Base-by-base conservation (phyloP, 495 filamentous ascomycete genomes). In the Parathielavia hyrcaniae region DNA sequence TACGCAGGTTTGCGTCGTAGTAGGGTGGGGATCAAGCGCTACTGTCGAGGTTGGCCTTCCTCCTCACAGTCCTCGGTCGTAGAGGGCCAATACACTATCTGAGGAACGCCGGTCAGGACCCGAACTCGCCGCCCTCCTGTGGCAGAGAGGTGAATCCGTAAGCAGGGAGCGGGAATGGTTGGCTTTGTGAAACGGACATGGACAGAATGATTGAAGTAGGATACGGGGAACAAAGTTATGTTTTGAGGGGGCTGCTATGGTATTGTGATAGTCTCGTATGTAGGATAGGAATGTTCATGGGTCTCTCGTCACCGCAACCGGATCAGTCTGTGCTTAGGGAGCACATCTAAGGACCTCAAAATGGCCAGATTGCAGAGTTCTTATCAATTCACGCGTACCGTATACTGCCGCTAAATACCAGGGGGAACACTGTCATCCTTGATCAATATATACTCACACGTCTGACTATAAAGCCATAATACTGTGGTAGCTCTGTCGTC, bases 271-370 rank as follows among this genome's bases (percentile, higher is more conserved):
- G 44, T 46, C 44, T 26, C 22, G 22, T 46, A 46, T 23, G 44
- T 46, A 46, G 22, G 44, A 46, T 46, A 46, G 44, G 17, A 46
- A 46, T 46, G 44, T 46, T 46, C 22, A 46, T 46, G 13, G 44
- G 44, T 46, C 22, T 46, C 44, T 46, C 22, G 22, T 46, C 22
- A 46, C 44, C 13, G 22, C 22, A 46, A 46, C 44, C 44, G 44
- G 44, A 46, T 46, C 44, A 46, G 44, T 46, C n/a, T 46, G 44
- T 46, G 7, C 44, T 46, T 11, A 46, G 23, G 22, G 22, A 46
- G 44, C 11, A 46, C 22, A 23, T 46, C 44, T 19, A n/a, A 46
- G 44, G 26, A 46, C 22, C 44, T 46, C 22, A 46, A 46, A 46
- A 46, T 46, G 22, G 44, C 44, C 17, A 26, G 44, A 46, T 22